Evolutionary conservation across 1,139 yeast species (phyloP).

Genomic region (Candida neerlandica): DNA sequence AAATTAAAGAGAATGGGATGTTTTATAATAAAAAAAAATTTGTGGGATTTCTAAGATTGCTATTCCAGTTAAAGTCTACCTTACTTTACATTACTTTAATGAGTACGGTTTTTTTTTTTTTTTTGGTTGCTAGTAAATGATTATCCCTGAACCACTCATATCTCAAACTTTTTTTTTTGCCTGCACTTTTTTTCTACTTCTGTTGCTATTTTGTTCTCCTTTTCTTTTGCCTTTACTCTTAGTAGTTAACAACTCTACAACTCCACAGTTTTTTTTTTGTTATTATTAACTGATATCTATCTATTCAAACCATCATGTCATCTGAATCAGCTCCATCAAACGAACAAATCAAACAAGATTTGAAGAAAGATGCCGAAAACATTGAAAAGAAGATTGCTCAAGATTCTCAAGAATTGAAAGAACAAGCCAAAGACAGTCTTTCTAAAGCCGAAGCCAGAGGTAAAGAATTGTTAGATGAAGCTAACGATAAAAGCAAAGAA

Average conservation of each 20-base stretch:
- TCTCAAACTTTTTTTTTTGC: not conserved
- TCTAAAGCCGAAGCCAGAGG: conserved; percentile 11
- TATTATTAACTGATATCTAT: not conserved
- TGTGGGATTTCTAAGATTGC: conserved; percentile 5
- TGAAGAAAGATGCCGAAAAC: conserved; percentile 26
- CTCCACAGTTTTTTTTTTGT: conserved; percentile 2
- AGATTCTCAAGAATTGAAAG: conserved; percentile 18
- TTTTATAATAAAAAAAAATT: not conserved
- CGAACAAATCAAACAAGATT: conserved; percentile 27
- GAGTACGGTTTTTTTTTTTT: not conserved
- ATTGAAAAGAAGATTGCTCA: conserved; percentile 23
- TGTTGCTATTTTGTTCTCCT: not conserved
- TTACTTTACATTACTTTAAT: too few species aligned
- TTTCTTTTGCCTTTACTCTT: not conserved
- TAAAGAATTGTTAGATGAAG: conserved; percentile 19
- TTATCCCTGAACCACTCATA: not conserved
- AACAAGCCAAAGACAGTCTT: conserved; percentile 19
- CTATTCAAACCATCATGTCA: conserved; percentile 2
- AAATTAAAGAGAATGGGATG: not conserved
- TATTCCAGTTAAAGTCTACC: not conserved
- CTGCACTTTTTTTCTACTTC: not conserved
- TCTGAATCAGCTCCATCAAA: conserved; percentile 24
- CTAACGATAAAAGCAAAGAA: conserved; percentile 15
- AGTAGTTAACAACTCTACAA: not conserved
- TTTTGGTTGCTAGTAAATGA: not conserved